Evolutionary conservation across 2,329 filamentous ascomycete species (phyloP).

Genomic region (Macroventuria anomochaeta): DNA sequence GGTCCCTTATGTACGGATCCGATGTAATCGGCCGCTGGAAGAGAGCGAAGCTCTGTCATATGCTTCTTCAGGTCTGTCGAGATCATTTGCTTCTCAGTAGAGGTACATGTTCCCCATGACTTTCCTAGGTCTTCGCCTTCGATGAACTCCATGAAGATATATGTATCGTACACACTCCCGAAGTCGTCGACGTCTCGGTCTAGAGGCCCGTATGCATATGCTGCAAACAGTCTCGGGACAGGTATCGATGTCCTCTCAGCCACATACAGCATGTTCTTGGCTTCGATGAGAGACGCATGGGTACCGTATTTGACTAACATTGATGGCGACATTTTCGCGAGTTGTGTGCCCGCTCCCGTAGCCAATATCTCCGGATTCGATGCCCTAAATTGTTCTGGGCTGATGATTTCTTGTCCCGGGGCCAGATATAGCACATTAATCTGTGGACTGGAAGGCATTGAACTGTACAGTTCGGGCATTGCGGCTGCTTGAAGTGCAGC

Average conservation of each 20-base stretch:
- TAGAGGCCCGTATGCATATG: background rate
- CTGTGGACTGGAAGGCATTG: background rate
- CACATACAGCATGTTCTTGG: background rate
- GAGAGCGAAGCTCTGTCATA: constrained; percentile 25
- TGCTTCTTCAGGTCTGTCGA: constrained; percentile 22
- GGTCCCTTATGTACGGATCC: constrained; percentile 26
- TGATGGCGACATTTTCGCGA: background rate
- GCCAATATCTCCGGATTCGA: background rate
- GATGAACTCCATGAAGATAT: background rate
- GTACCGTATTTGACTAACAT: background rate
- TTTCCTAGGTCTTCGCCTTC: background rate
- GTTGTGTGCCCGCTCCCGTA: background rate
- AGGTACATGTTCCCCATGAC: background rate
- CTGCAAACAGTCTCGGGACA: background rate
- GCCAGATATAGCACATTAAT: background rate
- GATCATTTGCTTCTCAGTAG: constrained; percentile 25
- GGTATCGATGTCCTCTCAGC: background rate
- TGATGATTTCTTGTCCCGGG: background rate
- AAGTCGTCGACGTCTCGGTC: background rate
- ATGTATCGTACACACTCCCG: background rate
- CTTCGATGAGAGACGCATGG: background rate
- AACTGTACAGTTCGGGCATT: background rate
- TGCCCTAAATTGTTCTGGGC: background rate
- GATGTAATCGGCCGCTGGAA: constrained; percentile 23
- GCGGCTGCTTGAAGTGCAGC: background rate